Base-by-base conservation (phyloP, 768 basidiomycete species). In the Favolaschia claudopus region DNA sequence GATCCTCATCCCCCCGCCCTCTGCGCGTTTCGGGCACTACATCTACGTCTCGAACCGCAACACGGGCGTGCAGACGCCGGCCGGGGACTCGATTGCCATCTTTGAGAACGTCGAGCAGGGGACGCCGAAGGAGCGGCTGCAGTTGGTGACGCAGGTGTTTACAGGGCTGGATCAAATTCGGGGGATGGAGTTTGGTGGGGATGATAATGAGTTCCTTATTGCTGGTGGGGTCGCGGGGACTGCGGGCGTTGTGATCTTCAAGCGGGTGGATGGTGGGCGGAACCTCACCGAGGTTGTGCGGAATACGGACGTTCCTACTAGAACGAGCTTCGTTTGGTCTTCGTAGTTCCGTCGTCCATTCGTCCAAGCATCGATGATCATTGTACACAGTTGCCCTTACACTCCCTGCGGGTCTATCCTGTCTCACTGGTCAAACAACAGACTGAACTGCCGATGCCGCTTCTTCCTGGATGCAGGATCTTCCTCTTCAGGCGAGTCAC, bases 191-290 rank as follows among this genome's bases (percentile, higher is more conserved):
- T 68, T 81, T 7, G 71, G 76, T 68, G 77, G 12, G 67, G 76
- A 77, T 20, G 78, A 77, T 42, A 77, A 79, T 38, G 78, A 77
- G 63, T 85, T 79, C 65, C 72, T 89, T 27, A 75, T 88, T 36
- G 86, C 86, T 24, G 79, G 81, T 8, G 87, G 85, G 22, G 73
- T 76, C 25, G 79, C 76, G 5, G 86, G 86, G 17, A 74, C 72
- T 22, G 84, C 77, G 3, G 88, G 89, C 1, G 81, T 88, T 10
- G 76, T 80, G 24, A 74, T 89, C n/a, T 79, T 85, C 63, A 75
- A 79, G 70, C 79, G 89, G 55, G 80, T 78, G 3, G 76, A 85
- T 17, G 77, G 80, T 2, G 88, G 89, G 19, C 71, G 76, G 31
- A 77, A 83, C 58, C 70, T 91, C 37, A 67, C 71, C 44, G 76